Evolutionary conservation across 2,329 filamentous ascomycete genomes (phyloP).

Genomic region (Beauveria pseudobassiana): DNA sequence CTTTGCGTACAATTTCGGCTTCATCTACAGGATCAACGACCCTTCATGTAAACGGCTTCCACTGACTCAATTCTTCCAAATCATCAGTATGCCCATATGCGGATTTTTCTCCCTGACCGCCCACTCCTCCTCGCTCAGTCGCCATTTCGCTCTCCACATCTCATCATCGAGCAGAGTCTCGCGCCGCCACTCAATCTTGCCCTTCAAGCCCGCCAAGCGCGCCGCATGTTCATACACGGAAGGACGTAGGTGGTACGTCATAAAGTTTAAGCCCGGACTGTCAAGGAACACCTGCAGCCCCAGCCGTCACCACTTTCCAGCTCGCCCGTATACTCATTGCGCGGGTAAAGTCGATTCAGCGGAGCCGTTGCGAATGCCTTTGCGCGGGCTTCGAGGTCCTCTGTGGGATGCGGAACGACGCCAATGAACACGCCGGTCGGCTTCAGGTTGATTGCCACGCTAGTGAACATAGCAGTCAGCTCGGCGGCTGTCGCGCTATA

Average conservation of each 20-base stretch:
- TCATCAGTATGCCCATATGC: background rate
- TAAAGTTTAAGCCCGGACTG: background rate
- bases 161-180: background rate
- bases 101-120: background rate
- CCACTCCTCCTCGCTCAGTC: background rate
- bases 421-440: slow-evolving; percentile 12
- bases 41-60: too few species aligned
- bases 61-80: background rate
- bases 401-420: slow-evolving; percentile 3
- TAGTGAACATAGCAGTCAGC: slow-evolving; percentile 11
- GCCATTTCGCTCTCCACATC: background rate
- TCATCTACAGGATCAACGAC: too few species aligned
- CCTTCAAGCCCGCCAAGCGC: slow-evolving; percentile 7
- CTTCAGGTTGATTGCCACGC: slow-evolving; percentile 12
- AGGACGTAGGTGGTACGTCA: slow-evolving; percentile 12
- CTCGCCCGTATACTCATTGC: background rate
- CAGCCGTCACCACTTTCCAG: background rate
- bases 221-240: slow-evolving; percentile 12
- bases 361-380: background rate
- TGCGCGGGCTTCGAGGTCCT: slow-evolving; percentile 3
- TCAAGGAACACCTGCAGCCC: background rate
- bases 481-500: background rate
- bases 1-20: too few species aligned
- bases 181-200: background rate
- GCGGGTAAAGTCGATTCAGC: background rate